These are phyloP conservation scores for Tetracladium setigerum DNA, from an alignment of 495 filamentous ascomycete species.

Conservation along the genomic window DNA sequence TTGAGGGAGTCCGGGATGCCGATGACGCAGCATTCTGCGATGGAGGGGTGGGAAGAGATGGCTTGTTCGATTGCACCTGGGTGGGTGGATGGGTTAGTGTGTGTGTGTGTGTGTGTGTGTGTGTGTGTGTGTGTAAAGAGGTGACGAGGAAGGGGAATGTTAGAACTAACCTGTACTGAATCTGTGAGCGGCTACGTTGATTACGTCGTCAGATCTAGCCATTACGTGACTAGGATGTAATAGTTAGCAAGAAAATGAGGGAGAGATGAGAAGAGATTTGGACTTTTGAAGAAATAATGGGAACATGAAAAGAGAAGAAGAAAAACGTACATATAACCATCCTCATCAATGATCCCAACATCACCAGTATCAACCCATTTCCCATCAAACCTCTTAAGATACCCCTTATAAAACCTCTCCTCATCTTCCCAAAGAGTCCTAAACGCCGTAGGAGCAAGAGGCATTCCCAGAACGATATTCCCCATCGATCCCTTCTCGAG, in stretches of 20 bases:
- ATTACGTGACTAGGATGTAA: slow-evolving; percentile 52
- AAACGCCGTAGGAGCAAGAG: slow-evolving; percentile 79
- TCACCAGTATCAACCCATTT: slow-evolving; percentile 87
- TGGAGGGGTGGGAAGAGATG: slow-evolving; percentile 66
- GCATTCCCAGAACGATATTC: slow-evolving; percentile 79
- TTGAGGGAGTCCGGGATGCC: slow-evolving; percentile 80
- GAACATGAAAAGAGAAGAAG: too few species aligned
- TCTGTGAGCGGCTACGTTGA: slow-evolving; percentile 90
- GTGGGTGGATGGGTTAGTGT: slow-evolving; percentile 4
- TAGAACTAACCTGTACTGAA: slow-evolving; percentile 70
- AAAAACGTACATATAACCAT: slow-evolving; percentile 55
- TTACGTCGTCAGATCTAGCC: slow-evolving; percentile 83
- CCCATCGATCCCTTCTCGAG: slow-evolving; percentile 68
- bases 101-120: neutral
- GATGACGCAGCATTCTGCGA: slow-evolving; percentile 79
- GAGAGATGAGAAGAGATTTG: too few species aligned
- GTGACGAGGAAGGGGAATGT: neutral
- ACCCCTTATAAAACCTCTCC: slow-evolving; percentile 73
- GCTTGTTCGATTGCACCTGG: slow-evolving; percentile 81
- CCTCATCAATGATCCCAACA: slow-evolving; percentile 73
- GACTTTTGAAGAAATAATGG: too few species aligned
- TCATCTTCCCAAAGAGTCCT: slow-evolving; percentile 79
- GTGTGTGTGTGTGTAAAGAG: neutral
- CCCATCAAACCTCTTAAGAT: slow-evolving; percentile 71
- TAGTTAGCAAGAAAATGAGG: too few species aligned